A percentile compares a stretch with the other conserved stretches of the same genome.
Evolutionary conservation across 2,329 filamentous ascomycete species (phyloP).

Genomic region (Pseudogymnoascus sp.): DNA sequence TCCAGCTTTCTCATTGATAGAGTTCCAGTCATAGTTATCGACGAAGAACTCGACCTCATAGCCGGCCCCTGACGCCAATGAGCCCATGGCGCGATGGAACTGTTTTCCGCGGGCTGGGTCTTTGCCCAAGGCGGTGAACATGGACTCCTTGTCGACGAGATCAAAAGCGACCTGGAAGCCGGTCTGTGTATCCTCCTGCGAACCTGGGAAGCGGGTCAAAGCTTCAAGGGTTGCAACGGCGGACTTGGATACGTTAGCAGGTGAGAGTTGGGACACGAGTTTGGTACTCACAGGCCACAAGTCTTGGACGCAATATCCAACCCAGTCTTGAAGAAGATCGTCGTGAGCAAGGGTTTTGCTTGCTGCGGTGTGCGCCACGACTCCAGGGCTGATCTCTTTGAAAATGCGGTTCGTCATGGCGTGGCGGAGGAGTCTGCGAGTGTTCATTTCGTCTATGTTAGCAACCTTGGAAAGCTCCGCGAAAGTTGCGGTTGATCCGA

Average conservation of each 20-base stretch:
- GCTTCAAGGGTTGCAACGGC: constrained; percentile 40
- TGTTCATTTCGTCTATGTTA: constrained; percentile 28
- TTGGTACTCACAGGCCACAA: constrained; percentile 30
- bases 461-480: constrained; percentile 32
- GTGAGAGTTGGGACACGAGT: background rate
- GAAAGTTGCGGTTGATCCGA: constrained; percentile 38
- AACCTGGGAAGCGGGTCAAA: constrained; percentile 39
- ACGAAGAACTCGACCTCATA: constrained; percentile 48
- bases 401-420: constrained; percentile 52
- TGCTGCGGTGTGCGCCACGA: constrained; percentile 48
- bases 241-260: constrained; percentile 28
- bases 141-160: constrained; percentile 44
- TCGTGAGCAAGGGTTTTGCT: constrained; percentile 46
- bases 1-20: constrained; percentile 37
- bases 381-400: constrained; percentile 41
- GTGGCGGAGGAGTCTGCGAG: constrained; percentile 44
- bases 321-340: constrained; percentile 43
- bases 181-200: constrained; percentile 40
- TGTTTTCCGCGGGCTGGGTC: constrained; percentile 40
- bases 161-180: constrained; percentile 46
- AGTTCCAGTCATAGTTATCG: constrained; percentile 46
- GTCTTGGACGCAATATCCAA: constrained; percentile 49
- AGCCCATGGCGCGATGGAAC: constrained; percentile 50
- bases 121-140: constrained; percentile 48
- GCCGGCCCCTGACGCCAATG: constrained; percentile 47